Evolutionary conservation across 2,329 filamentous ascomycete genomes (phyloP).

Genomic region (Dactylellina parvicollis): DNA sequence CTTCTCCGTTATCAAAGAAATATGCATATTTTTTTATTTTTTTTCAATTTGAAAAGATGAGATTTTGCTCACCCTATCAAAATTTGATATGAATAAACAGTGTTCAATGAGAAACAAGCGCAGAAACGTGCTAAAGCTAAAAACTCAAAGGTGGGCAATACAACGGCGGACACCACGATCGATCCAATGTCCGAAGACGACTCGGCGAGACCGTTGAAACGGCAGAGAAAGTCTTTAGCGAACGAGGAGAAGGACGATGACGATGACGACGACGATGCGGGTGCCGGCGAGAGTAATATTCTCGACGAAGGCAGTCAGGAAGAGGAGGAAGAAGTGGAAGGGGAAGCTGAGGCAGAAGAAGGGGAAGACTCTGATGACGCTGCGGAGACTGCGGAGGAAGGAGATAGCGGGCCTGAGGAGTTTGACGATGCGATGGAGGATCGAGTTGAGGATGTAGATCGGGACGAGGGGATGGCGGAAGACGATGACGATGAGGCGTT

Average conservation of each 20-base stretch:
- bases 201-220: slow-evolving; percentile 37
- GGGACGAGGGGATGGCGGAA: slow-evolving; percentile 34
- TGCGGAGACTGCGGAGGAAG: slow-evolving; percentile 49
- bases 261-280: slow-evolving; percentile 22
- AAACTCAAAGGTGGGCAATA: slow-evolving; percentile 10
- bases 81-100: slow-evolving; percentile 57
- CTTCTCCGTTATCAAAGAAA: not conserved
- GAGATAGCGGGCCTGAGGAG: slow-evolving; percentile 17
- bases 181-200: slow-evolving; percentile 51
- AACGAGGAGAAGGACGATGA: slow-evolving; percentile 28
- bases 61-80: slow-evolving; percentile 58
- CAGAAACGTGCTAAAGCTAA: slow-evolving; percentile 34
- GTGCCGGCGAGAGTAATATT: slow-evolving; percentile 37
- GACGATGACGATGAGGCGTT: slow-evolving; percentile 44
- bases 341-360: slow-evolving; percentile 54
- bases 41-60: too few relatives aligned
- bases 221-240: slow-evolving; percentile 42
- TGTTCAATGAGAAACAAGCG: slow-evolving; percentile 23
- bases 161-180: slow-evolving; percentile 19
- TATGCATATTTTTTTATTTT: too few relatives aligned
- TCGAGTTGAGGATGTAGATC: slow-evolving; percentile 51
- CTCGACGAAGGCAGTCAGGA: slow-evolving; percentile 47
- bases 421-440: slow-evolving; percentile 45
- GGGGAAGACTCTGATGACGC: slow-evolving; percentile 59
- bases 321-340: slow-evolving; percentile 54